Evolutionary conservation across 495 filamentous ascomycete genomes (phyloP), one percentile per base, ranked within the genome.

Genomic region (Letharia lupina): DNA sequence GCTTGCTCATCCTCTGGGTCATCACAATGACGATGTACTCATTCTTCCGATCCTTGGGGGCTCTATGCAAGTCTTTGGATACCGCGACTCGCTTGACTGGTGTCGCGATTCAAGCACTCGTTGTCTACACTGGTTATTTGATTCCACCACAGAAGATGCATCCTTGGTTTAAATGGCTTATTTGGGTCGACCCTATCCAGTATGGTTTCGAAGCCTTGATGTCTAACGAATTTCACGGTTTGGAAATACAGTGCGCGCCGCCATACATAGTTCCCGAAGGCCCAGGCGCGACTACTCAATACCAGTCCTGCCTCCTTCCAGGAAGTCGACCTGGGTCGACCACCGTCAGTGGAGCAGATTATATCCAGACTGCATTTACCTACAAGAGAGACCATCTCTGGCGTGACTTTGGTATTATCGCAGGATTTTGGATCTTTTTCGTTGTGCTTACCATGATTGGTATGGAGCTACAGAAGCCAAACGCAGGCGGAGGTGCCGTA

Each of bases 101-200:
- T 63, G 84, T 89, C 39, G 71, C 82, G 2, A 84, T 90, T 15
- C 78, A 84, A 64, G 82, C 81, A 2, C 73, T 92, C 15, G 74
- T 94, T 61, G 87, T 95, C 7, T 96, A 93, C 72, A 92, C 89
- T 16, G 91, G 91, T 39, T 96, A 88, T 73, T 75, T 90, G 12
- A 89, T 95, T 48, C 88, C 89, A 4, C 84, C 83, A 0, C 79
- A 75, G 52, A 82, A 87, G 63, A 93, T 94, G 90, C 84, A 85
- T 63, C 85, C 88, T 0, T 95, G 89, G 89, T 86, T 93, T 61
- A 81, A 83, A 61, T 96, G 91, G 91, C 76, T 93, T 2, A 82
- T 81, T 20, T 88, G 84, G 77, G 81, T 94, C 64, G 89, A 93
- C 64, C 91, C 91, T 0, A 76, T 94, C 8, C 80, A 85, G 47